Evolutionary conservation across 805 yeast species (phyloP), one percentile per base, ranked within the genome.

Genomic region (Osmozyma mogii): DNA sequence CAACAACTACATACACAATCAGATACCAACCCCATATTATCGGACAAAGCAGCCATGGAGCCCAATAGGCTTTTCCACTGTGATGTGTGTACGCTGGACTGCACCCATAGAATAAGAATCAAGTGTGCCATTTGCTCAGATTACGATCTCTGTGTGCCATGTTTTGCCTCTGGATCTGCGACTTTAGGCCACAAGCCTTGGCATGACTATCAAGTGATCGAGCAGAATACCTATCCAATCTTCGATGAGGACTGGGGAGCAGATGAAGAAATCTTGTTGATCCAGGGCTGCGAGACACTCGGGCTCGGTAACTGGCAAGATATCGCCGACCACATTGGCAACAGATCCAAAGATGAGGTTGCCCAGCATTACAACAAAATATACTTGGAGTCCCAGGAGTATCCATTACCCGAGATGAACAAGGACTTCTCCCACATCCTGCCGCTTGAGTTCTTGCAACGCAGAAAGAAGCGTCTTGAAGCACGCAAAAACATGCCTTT

Each of bases 301-400:
- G 98, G 99, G 0, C 54, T 92, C 32, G 99, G 99, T 2, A 87
- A 88, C 52, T 92, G 98, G 98, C 95, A 84, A 48, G 98, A 92
- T 53, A 75, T 94, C n/a, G 81, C 95, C 8, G 97, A 92, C 50
- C 95, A 84, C 49, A 84, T 94, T 32, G 97, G 97, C 9, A 84
- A 88, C 22, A 58, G 97, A 37, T 75, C 85, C 9, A 85, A 84
- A 51, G 96, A 87, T 36, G 98, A 94, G 52, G 96, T 87, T 13
- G 85, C 76, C 4, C 64, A 71, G 29, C 99, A 92, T 56, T 92
- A 89, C 59, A 66, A 68, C 38, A 65, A 72, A 9, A 68, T 78
- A 6, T 92, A 88, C 52, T 51, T 92, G 17, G 58, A 82, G 30
- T 72, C 85, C 12, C 58, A 61, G 1, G 70, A 72, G 29, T 94